A percentile compares a stretch with the other conserved stretches of the same genome.
Conservation (phyloP, 306 rosid species). For the Nissolia schottii region DNA sequence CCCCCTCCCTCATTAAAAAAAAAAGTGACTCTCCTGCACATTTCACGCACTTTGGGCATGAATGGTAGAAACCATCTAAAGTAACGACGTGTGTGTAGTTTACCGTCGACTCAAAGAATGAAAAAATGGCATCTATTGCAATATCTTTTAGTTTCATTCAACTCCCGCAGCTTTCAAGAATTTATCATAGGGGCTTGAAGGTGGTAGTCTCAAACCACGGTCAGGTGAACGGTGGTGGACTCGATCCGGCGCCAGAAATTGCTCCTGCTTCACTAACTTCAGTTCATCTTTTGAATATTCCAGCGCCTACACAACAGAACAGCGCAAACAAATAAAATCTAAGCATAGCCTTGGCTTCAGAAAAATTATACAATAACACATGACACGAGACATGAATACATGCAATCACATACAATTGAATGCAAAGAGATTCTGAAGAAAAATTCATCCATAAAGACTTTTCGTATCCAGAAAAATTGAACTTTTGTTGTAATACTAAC, state of each 20-base stretch:
- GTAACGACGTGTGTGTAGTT: slow-evolving; percentile 10
- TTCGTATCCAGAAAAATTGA: not conserved
- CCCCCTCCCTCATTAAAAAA: slow-evolving; percentile 3
- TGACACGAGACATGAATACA: not conserved
- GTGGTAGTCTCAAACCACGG: slow-evolving; percentile 67
- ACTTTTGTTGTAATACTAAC: slow-evolving; percentile 33
- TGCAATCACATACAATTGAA: not conserved
- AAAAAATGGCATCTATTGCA: slow-evolving; percentile 39
- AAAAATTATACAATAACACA: not conserved
- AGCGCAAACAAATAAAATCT: not conserved
- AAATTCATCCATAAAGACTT: not conserved
- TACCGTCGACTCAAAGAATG: slow-evolving; percentile 41
- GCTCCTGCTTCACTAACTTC: slow-evolving; percentile 37
- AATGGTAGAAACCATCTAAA: slow-evolving; percentile 24
- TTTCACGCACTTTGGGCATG: slow-evolving; percentile 19
- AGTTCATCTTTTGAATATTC: slow-evolving; percentile 45
- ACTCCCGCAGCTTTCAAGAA: slow-evolving; percentile 96
- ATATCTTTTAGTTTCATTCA: slow-evolving; percentile 35
- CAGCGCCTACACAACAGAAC: slow-evolving; percentile 40
- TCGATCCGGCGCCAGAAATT: slow-evolving; percentile 36
- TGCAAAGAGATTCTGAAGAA: not conserved
- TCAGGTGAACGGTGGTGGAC: slow-evolving; percentile 39
- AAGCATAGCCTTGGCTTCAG: not conserved
- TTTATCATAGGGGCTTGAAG: slow-evolving; percentile 93
- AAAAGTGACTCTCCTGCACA: slow-evolving; percentile 4